Base-by-base conservation (phyloP, 352 stramenopile genomes). In the Pythium periplocum region DNA sequence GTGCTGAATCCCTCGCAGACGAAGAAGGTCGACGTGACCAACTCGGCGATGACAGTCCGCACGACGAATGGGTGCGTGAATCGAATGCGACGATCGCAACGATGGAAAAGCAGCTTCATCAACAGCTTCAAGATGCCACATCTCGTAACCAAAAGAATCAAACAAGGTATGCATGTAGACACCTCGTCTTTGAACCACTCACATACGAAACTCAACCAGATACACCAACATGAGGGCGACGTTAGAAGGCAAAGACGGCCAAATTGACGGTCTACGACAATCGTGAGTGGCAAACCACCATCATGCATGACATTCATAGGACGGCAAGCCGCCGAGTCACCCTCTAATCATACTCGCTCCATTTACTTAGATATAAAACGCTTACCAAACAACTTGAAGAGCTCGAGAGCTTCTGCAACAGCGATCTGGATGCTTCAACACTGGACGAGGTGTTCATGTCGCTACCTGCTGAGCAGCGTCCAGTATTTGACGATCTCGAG, bases 401-500 rank as follows among this genome's bases (percentile, higher is more conserved):
- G 32, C 55, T 88, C 8, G 64, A 87, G 54, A 32, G 43, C 5
- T 32, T 87, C 6, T 83, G 66, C 36, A 67, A 66, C 9, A 48
- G 36, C 0, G 60, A 69, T 39, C 46, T 80, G 36, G 64, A 86
- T 52, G 33, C 44, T 2, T 61, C 71, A 11, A 58, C 51, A 1
- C 45, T 87, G 30, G 60, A 90, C 0, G 61, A 74, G 38, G 57
- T 87, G 44, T 87, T 75, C 52, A 59, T 61, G 44, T 66, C 48
- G 4, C 83, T 88, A 31, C 72, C 70, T 33, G 47, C 48, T 0
- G 62, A 86, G 38, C 53, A 80, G 36, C 68, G 71, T 17, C 12
- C 17, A 7, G 4, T 37, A 40, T 26, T 51, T 37, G 31, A 32
- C 0, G 31, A 48, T 9, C n/a, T 42, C 41, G 32, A 41, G 48